Base-by-base conservation (phyloP, 78 protist genomes). In the Polysphondylium violaceum region DNA sequence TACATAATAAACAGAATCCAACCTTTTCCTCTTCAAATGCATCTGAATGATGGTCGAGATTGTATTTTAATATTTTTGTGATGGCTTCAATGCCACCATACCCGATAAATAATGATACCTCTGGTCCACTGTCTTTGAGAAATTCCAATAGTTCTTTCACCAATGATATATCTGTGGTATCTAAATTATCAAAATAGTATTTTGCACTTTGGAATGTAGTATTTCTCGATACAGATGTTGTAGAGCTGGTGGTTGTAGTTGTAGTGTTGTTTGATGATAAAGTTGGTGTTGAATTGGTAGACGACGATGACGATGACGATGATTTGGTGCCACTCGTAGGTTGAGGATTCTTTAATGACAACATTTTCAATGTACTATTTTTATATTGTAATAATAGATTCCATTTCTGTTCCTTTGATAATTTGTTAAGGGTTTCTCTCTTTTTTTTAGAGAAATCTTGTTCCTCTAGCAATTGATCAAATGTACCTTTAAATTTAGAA, bases 351-450 rank as follows among this genome's bases (percentile, higher is more conserved):
- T 50, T 51, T 36, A 50, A 29, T 50, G 44, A 27, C 51, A 72
- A 50, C 78, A 72, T 72, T 17, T 72, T 72, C 19, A 72, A 50
- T 29, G 78, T 72, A 33, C 65, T 50, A 50, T 50, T 72, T 50
- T 55, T 72, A 72, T 72, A 72, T 35, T 72, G 78, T 9, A 72
- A 56, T 50, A 72, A 40, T 50, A 72, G 19, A 51, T 72, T 44
- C 78, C 78, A 72, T 72, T 72, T 72, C 33, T 72, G 64, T 19
- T 72, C 64, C 27, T 72, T 72, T 29, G 78, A 72, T 44, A 72
- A 7, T 50, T 72, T 72, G 6, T 72, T 38, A 29, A 72, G 43
- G n/a, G 59, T 35, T 19, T 72, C 78, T 31, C 78, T 72, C 25
- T 72, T 72, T 44, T 72, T 72, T 51, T 72, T 72, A 17, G 63